Conservation (phyloP, 2,329 filamentous ascomycete genomes). For the Pseudomassariella vexata region DNA sequence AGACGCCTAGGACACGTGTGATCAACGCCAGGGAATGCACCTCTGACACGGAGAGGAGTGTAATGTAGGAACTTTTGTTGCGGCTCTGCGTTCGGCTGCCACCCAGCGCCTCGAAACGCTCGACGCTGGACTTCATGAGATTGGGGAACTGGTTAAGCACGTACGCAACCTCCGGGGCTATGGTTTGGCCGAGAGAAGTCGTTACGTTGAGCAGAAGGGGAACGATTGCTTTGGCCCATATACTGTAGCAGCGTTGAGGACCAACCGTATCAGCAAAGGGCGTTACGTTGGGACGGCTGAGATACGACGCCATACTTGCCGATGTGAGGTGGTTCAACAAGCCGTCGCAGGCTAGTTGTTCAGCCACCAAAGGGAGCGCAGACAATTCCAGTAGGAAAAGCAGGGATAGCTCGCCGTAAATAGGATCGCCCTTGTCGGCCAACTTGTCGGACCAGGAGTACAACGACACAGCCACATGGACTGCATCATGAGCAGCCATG, state of each 20-base stretch:
- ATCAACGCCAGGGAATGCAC: slow-evolving; percentile 74
- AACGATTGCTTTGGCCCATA: slow-evolving; percentile 85
- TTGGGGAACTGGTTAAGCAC: slow-evolving; percentile 87
- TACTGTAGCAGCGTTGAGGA: slow-evolving; percentile 70
- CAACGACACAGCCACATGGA: slow-evolving; percentile 77
- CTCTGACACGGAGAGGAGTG: slow-evolving; percentile 68
- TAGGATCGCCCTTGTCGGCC: slow-evolving; percentile 69
- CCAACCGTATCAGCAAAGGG: slow-evolving; percentile 71
- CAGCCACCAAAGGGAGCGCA: slow-evolving; percentile 71
- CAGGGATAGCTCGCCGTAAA: slow-evolving; percentile 90
- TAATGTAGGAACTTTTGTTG: slow-evolving; percentile 51
- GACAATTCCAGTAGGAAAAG: slow-evolving; percentile 86
- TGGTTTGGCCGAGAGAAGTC: slow-evolving; percentile 70
- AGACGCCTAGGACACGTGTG: slow-evolving; percentile 62
- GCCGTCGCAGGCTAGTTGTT: slow-evolving; percentile 84
- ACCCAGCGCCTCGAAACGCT: slow-evolving; percentile 61
- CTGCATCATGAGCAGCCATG: slow-evolving; percentile 64
- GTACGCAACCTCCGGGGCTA: slow-evolving; percentile 77
- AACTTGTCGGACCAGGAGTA: slow-evolving; percentile 93
- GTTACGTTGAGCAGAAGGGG: slow-evolving; percentile 87
- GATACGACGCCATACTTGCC: slow-evolving; percentile 71
- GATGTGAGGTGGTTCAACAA: slow-evolving; percentile 73
- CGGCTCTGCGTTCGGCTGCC: slow-evolving; percentile 47
- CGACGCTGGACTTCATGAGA: slow-evolving; percentile 66
- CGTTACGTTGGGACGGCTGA: slow-evolving; percentile 65